Conservation (phyloP, 768 basidiomycete genomes). For the Kwoniella pini region DNA sequence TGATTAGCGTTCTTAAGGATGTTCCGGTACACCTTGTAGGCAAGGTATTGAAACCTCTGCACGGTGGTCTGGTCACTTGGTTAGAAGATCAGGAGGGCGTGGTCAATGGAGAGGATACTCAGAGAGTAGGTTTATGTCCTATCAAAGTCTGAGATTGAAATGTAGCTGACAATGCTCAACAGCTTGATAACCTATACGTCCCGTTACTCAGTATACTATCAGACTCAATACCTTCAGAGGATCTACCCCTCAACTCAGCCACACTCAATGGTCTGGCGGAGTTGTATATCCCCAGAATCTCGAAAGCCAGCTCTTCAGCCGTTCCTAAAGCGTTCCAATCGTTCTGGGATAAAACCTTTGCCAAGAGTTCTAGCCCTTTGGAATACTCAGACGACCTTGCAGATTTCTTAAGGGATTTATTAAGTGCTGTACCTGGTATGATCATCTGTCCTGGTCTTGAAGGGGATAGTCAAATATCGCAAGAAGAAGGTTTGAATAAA, state of each 20-base stretch:
- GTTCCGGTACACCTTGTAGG: constrained; percentile 25
- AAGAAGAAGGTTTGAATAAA: constrained; percentile 34
- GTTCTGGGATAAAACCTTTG: constrained; percentile 35
- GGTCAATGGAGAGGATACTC: constrained; percentile 2
- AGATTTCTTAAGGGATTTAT: constrained; percentile 31
- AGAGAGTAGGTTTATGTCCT: neutral
- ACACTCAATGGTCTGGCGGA: constrained; percentile 33
- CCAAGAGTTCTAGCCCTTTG: neutral
- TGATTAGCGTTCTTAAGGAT: constrained; percentile 10
- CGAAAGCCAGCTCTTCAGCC: constrained; percentile 15
- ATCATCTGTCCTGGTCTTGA: constrained; percentile 33
- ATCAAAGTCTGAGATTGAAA: neutral
- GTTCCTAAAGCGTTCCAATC: constrained; percentile 36
- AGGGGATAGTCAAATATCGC: constrained; percentile 15
- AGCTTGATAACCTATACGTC: constrained; percentile 42
- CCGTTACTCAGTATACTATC: constrained; percentile 23
- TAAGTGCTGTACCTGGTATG: constrained; percentile 38
- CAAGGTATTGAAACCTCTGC: constrained; percentile 17
- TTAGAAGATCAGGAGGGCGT: constrained; percentile 21
- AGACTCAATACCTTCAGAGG: constrained; percentile 13
- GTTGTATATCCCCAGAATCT: constrained; percentile 38
- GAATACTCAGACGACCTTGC: constrained; percentile 32
- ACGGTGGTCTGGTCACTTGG: constrained; percentile 25
- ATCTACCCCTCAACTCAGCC: constrained; percentile 19
- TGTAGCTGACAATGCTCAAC: neutral